Base-by-base conservation (phyloP, 202 grass and related monocot genomes). In the Saccharum hybrid region DNA sequence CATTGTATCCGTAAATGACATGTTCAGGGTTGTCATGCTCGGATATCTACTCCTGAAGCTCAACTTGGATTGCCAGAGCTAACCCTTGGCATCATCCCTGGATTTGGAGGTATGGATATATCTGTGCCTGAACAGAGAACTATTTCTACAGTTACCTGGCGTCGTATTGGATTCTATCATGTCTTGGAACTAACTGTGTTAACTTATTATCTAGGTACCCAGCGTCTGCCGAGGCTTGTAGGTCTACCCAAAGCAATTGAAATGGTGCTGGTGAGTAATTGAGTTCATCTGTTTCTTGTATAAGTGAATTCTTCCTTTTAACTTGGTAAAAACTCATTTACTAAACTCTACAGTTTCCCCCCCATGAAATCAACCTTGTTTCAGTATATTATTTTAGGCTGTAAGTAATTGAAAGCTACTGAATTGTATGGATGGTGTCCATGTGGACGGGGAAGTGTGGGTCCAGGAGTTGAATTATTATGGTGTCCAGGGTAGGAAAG, bases 41-140 rank as follows among this genome's bases (percentile, higher is more conserved):
- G 96, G 46, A 89, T 99, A 76, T 87, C 96, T 70, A 99, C 96
- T 13, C 88, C 96, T 51, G 93, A 99, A 78, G 88, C 89, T 86
- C 96, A 96, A 88, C 97, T 99, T 88, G 97, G 93, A 65, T 84
- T 99, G 56, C 97, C 93, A 86, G 97, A 99, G 78, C 76, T 99
- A 36, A 96, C 90, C 71, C 91, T 99, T 23, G 93, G 93, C n/a
- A 75, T 99, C 80, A 99, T 99, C 86, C 91, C 97, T 92, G 91
- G 97, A 82, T 96, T 89, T 85, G 97, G 97, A 78, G 97, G 97
- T 99, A 8, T 45, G 77, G 13, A 66, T 84, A 15, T 48, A 40
- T 72, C 66, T 63, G 65, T 82, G n/a, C n/a, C 8, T 79, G 41
- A 69, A 60, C 81, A 43, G 14, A n/a, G 0, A 28, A 60, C 30